phyloP scores from a whole-genome alignment of 371 early-diverging fungal species.

The Zopfochytrium polystomum region DNA sequence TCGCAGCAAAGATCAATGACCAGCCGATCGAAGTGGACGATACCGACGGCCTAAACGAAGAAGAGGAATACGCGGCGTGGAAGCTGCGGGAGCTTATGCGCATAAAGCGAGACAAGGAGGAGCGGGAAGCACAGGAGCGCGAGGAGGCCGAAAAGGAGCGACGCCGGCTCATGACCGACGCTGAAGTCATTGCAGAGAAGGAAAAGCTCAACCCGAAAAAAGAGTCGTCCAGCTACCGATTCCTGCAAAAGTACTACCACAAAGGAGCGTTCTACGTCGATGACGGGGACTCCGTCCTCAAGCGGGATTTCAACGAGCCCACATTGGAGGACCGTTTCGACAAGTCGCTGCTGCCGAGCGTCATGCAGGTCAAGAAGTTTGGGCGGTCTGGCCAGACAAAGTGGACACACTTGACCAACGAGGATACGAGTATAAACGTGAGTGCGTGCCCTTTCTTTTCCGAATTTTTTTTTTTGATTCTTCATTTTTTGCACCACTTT shows the following conservation, averaged over 20 bases:
- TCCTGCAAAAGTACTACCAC: constrained; percentile 82
- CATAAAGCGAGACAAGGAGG: constrained; percentile 83
- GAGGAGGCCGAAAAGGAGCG: constrained; percentile 80
- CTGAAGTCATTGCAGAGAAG: constrained; percentile 45
- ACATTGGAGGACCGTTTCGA: constrained; percentile 67
- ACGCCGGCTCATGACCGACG: constrained; percentile 77
- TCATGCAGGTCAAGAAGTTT: constrained; percentile 90
- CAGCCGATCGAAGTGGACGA: constrained; percentile 70
- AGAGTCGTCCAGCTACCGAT: constrained; percentile 48
- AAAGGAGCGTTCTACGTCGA: constrained; percentile 84
- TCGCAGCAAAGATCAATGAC: constrained; percentile 26
- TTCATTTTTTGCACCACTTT: constrained; percentile 6
- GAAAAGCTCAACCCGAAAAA: constrained; percentile 67
- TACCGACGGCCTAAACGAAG: constrained; percentile 82
- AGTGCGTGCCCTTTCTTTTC: constrained; percentile 15
- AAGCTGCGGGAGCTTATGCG: constrained; percentile 85
- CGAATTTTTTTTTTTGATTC: too few relatives aligned
- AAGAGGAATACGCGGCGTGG: constrained; percentile 88
- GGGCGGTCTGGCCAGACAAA: constrained; percentile 83
- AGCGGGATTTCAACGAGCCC: constrained; percentile 71
- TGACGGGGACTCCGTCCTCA: constrained; percentile 57
- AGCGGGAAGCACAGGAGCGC: constrained; percentile 64
- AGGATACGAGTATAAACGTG: constrained; percentile 77
- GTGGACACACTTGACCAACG: constrained; percentile 79
- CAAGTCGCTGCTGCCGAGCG: constrained; percentile 69